Evolutionary conservation across 441 rosid genomes (phyloP), one percentile per base, ranked within the genome.

Genomic region (Rhodomyrtus psidioides): DNA sequence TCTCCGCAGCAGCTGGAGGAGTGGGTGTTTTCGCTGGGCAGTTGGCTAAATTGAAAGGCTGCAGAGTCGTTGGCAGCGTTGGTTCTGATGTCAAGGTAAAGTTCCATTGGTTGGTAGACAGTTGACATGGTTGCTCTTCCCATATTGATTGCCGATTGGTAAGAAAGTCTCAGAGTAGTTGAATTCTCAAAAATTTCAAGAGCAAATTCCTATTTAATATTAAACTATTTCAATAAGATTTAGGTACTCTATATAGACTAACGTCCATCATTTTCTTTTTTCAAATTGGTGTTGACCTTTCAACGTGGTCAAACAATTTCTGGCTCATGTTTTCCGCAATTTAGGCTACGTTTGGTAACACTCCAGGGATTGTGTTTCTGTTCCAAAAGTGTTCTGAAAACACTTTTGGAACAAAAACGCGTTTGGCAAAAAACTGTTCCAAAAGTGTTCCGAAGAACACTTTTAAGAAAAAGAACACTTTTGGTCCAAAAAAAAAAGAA

Each of bases 1-100:
- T 93, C 60, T 93, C 94, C 7, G 93, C 94, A 0, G 95, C 95
- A 0, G 93, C 93, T 4, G 93, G 93, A 19, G 94, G 92, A 9
- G 94, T 93, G 15, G 95, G 94, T 5, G 87, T 91, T 91, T 17
- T 58, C 44, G 93, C 95, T 0, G 93, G 94, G 10, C 92, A 93
- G 44, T 85, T 93, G 83, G 95, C 95, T 14, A 93, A 92, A 84
- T 90, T 93, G 27, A 92, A 55, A 83, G 95, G 95, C 19, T 92
- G 93, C 28, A 83, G 88, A n/a, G 95, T 93, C 14, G 82, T 91
- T 42, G 93, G 94, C 53, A 91, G 95, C 75, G 88, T 90, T 1
- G 93, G 95, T 15, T 91, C 95, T 1, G 92, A 93, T 84, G 91
- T 88, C 12, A 92, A 92, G 91, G 92, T 91, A 79, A 79, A 8